These are phyloP conservation scores for Cladosporium austrohemisphaericum DNA, from an alignment of 2,329 filamentous ascomycete species.

Conservation along the genomic window DNA sequence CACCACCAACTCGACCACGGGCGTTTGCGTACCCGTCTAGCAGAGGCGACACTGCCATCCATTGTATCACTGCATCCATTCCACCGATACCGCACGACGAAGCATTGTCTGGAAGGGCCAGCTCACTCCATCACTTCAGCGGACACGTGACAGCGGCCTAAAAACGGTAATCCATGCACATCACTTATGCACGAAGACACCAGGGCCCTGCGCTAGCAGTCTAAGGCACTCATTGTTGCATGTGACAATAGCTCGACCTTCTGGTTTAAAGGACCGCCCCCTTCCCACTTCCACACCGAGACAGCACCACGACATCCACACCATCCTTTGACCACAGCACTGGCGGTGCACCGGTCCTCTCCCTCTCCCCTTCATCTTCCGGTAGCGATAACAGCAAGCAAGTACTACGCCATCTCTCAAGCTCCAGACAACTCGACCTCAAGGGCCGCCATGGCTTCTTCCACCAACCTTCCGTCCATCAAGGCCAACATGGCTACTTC, in stretches of 20 bases:
- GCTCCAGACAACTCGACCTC: too few relatives aligned
- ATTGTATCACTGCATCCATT: too few relatives aligned
- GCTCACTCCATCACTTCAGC: conserved; percentile 1
- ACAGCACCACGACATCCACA: background rate
- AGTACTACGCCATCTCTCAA: background rate
- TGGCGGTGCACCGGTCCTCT: too few relatives aligned
- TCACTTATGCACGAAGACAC: background rate
- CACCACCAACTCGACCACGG: too few relatives aligned
- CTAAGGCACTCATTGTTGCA: background rate
- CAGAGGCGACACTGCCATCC: too few relatives aligned
- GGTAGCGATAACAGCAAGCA: background rate
- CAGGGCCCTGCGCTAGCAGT: background rate
- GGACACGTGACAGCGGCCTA: background rate
- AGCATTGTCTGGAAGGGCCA: too few relatives aligned
- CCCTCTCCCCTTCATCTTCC: background rate
- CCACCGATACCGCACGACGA: too few relatives aligned
- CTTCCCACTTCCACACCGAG: background rate
- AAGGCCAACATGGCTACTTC: conserved; percentile 26
- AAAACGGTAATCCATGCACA: background rate
- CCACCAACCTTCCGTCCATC: conserved; percentile 22
- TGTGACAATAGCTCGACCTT: background rate
- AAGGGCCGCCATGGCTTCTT: conserved; percentile 1
- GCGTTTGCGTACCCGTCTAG: too few relatives aligned
- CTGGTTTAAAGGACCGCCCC: background rate
- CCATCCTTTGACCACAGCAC: background rate